These are phyloP conservation scores for Globisporangium spinosum DNA, from an alignment of 352 stramenopile genomes.

Conservation along the genomic window DNA sequence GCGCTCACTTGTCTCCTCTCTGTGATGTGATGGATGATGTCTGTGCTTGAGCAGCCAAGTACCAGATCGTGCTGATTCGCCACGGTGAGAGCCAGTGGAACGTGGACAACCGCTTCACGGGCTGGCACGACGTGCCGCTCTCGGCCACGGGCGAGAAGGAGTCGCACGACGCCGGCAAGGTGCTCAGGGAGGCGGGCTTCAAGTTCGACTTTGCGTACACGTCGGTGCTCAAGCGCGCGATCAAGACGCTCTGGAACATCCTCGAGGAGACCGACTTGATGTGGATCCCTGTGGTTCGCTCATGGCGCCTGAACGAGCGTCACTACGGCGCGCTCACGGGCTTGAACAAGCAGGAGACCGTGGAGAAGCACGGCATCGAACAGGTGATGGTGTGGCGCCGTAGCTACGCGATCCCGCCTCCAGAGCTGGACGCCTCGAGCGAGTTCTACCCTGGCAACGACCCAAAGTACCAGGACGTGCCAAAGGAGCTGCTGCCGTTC, in stretches of 20 bases:
- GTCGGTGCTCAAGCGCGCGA: slow-evolving; percentile 96
- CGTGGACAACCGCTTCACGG: slow-evolving; percentile 98
- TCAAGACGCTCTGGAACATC: slow-evolving; percentile 96
- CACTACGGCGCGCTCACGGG: slow-evolving; percentile 97
- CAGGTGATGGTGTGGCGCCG: slow-evolving; percentile 98
- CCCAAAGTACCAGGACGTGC: slow-evolving; percentile 88
- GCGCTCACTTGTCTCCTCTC: neutral
- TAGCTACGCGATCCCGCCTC: slow-evolving; percentile 96
- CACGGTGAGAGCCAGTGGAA: slow-evolving; percentile 98
- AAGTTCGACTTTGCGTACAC: slow-evolving; percentile 95
- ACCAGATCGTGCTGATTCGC: slow-evolving; percentile 88
- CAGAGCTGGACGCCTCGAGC: slow-evolving; percentile 84
- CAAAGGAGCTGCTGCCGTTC: slow-evolving; percentile 89
- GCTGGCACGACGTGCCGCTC: slow-evolving; percentile 96
- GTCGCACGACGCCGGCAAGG: slow-evolving; percentile 92
- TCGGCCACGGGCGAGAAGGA: slow-evolving; percentile 87
- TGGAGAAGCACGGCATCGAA: slow-evolving; percentile 97
- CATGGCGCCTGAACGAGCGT: slow-evolving; percentile 97
- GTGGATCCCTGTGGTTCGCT: slow-evolving; percentile 95
- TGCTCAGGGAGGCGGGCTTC: slow-evolving; percentile 92
- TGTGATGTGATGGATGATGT: neutral
- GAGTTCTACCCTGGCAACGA: slow-evolving; percentile 91
- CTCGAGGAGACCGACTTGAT: slow-evolving; percentile 96
- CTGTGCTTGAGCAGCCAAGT: slow-evolving; percentile 49
- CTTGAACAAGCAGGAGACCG: slow-evolving; percentile 98